Base-by-base conservation (phyloP, 164 flowering plant species). In the Vitis amurensis region DNA sequence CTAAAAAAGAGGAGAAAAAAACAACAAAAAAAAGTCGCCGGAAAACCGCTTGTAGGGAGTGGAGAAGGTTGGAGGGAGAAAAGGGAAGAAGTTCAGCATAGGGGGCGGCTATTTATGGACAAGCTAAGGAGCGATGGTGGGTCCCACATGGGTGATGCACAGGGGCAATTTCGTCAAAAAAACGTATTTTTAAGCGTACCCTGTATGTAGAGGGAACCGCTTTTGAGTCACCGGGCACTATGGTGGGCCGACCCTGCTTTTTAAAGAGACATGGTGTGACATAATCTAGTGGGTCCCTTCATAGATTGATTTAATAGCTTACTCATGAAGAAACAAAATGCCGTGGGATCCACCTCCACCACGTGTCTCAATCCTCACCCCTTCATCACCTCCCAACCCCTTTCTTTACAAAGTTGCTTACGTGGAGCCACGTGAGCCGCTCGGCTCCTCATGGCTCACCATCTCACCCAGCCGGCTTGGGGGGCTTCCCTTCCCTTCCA, bases 41-140 rank as follows among this genome's bases (percentile, higher is more conserved):
- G 55, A 12, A 64, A 66, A 76, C 48, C 52, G 68, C 69, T 52
- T 13, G 6, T 30, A 49, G 64, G 50, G 61, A 64, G 66, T 61
- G 70, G 56, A 62, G 64, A 14, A 70, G 66, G 79, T 17, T 65
- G 69, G 70, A 60, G 71, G 63, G 73, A 27, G 82, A 59, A 88
- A 86, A 88, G 95, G 97, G 98, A 90, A 86, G 94, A 72, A 84
- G 69, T 62, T 89, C 68, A 67, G 64, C 60, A 78, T 53, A 68
- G 80, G 84, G 64, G 85, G 11, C 37, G 30, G 62, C 48, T 81
- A 90, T 89, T 87, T 89, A 87, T 73, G 50, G 85, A 59, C 47
- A 52, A 30, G 14, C 90, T 89, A 91, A 91, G 68, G 59, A 86
- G 55, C 64, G 19, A 11, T 11, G 12, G 63, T 44, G 78, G 82